A percentile compares a stretch with the other conserved stretches of the same genome.
Evolutionary conservation across 2,329 filamentous ascomycete species (phyloP).

Genomic region (Fusarium floridanum): DNA sequence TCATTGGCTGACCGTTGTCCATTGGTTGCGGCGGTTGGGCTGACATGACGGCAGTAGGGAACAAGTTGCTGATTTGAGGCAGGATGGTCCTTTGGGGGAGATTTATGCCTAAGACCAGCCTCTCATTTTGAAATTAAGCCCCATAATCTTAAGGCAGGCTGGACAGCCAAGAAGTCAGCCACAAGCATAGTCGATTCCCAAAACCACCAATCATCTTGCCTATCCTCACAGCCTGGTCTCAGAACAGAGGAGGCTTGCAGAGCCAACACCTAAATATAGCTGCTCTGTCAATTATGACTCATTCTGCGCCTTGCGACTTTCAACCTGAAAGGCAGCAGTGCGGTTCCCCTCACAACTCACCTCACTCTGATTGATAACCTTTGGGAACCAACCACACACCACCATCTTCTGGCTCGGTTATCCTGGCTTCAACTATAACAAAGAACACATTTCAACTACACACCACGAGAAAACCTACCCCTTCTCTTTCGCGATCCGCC

Average conservation of each 20-base stretch:
- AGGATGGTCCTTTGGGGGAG: background rate
- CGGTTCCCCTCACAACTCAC: background rate
- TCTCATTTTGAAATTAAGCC: background rate
- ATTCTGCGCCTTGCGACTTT: background rate
- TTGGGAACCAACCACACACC: background rate
- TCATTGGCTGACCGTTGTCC: background rate
- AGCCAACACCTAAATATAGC: background rate
- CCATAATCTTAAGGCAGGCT: background rate
- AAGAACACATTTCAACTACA: background rate
- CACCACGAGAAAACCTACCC: background rate
- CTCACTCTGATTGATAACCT: background rate
- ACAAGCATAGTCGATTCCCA: background rate
- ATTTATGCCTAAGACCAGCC: background rate
- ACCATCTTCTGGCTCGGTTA: too few relatives aligned
- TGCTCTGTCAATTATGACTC: background rate
- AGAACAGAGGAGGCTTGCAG: background rate
- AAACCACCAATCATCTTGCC: background rate
- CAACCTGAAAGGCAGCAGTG: too few relatives aligned
- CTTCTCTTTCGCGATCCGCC: background rate
- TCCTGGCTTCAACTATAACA: too few relatives aligned
- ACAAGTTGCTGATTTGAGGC: background rate
- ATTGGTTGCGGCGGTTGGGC: background rate
- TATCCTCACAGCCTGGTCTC: background rate
- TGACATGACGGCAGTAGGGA: background rate
- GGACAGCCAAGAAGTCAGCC: background rate